Evolutionary conservation across 1,139 yeast genomes (phyloP), one percentile per base, ranked within the genome.

Genomic region (Pichia sp.): DNA sequence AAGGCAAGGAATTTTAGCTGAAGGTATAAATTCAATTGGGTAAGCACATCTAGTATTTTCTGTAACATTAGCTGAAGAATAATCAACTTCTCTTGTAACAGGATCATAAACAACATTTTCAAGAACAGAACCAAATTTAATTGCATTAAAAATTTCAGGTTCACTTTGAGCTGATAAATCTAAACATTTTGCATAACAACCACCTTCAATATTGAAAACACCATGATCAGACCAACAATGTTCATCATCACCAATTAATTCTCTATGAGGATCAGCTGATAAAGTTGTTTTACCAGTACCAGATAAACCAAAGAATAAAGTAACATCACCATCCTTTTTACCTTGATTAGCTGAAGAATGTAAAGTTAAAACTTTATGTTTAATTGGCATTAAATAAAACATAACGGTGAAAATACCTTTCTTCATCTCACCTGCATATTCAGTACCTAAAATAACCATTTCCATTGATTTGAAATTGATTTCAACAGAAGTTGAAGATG

Each of bases 191-290:
- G 97, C 97, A 72, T 91, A 91, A 73, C 98, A 91, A 52, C 98
- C 98, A 68, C 98, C 98, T 72, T 91, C 98, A 61, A 91, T 89
- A 78, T 91, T 91, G 80, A 91, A 91, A 48, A 91, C 96, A 71
- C 98, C 98, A 54, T 84, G 72, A 67, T 91, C 95, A 28, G 96
- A 84, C 98, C 98, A 91, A 72, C 97, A 91, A 72, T 91, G 98
- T 71, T 91, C 98, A 63, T 91, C 98, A 63, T 91, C 98, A 66
- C 98, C 98, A 61, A 91, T 91, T 65, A 91, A 77, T 64, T 77
- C 69, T 68, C 98, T 84, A 69, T 84, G 74, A 49, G 96, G 96
- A 64, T 91, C 98, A 45, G 97, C 97, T 55, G 95, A 84, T 54
- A 91, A 72, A 23, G 98, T 91, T 53, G 98, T 91, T 74, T 91